These are phyloP conservation scores for Trypanosoma vivax DNA, from an alignment of 208 protist species.

Conservation along the genomic window DNA sequence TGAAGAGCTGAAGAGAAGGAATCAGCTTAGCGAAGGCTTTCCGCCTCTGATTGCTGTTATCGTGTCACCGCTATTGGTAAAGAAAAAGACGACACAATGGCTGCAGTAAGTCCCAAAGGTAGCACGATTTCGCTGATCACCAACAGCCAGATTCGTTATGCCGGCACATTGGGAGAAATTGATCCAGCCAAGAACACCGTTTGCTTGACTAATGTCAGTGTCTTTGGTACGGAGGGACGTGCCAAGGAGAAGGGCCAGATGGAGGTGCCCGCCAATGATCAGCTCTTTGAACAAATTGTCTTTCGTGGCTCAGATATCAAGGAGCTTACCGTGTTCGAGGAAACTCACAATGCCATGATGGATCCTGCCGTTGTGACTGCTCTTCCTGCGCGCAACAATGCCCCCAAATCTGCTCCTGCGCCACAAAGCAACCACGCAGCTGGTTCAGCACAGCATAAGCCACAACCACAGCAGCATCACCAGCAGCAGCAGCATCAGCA, in stretches of 20 bases:
- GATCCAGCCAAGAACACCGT: slow-evolving; percentile 78
- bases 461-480: slow-evolving; percentile 3
- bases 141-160: slow-evolving; percentile 86
- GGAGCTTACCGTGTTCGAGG: slow-evolving; percentile 77
- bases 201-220: slow-evolving; percentile 79
- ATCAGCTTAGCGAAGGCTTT: too few relatives aligned
- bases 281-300: slow-evolving; percentile 85
- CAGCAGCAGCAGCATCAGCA: slow-evolving; percentile 15
- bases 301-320: slow-evolving; percentile 86
- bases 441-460: slow-evolving; percentile 27
- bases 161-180: slow-evolving; percentile 70
- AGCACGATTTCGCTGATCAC: slow-evolving; percentile 78
- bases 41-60: too few relatives aligned
- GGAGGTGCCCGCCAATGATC: slow-evolving; percentile 54
- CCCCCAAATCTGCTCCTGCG: slow-evolving; percentile 7
- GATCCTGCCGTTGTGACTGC: slow-evolving; percentile 83
- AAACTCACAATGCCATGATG: slow-evolving; percentile 19
- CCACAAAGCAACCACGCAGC: slow-evolving; percentile 4
- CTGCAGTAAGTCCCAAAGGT: slow-evolving; percentile 30
- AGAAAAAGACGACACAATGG: slow-evolving; percentile 19
- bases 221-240: slow-evolving; percentile 86
- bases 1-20: too few relatives aligned
- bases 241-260: slow-evolving; percentile 24
- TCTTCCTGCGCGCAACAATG: slow-evolving; percentile 18
- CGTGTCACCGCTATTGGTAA: slow-evolving; percentile 9